Conservation (phyloP, 2,329 filamentous ascomycete species). For the Magnaporthiopsis incrustans region DNA sequence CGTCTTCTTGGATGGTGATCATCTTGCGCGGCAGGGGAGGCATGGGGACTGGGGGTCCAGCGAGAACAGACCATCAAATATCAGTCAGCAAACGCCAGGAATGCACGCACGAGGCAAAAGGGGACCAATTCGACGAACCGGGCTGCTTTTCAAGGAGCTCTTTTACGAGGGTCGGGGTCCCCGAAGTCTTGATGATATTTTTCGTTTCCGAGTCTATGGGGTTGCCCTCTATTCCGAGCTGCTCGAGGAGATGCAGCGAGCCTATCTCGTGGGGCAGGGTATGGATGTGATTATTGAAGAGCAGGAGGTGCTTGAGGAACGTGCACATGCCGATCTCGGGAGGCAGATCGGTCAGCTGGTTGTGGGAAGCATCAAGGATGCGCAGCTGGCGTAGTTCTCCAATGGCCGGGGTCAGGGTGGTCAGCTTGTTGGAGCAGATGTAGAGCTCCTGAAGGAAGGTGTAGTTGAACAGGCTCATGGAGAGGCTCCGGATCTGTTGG, state of each 20-base stretch:
- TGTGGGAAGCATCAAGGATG: slow-evolving; percentile 81
- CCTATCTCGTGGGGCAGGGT: slow-evolving; percentile 81
- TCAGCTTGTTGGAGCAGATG: slow-evolving; percentile 86
- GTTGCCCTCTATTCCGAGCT: slow-evolving; percentile 88
- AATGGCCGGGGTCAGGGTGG: slow-evolving; percentile 69
- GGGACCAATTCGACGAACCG: slow-evolving; percentile 47
- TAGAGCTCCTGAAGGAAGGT: slow-evolving; percentile 86
- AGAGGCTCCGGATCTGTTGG: slow-evolving; percentile 82
- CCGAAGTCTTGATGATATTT: slow-evolving; percentile 76
- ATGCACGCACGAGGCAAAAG: not conserved
- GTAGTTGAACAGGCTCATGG: slow-evolving; percentile 75
- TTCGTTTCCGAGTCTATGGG: slow-evolving; percentile 70
- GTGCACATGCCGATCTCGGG: slow-evolving; percentile 96
- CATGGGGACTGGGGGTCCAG: slow-evolving; percentile 53
- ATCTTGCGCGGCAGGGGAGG: slow-evolving; percentile 70
- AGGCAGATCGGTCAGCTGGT: slow-evolving; percentile 74
- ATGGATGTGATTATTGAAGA: slow-evolving; percentile 86
- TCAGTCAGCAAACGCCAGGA: not conserved
- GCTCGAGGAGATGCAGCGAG: slow-evolving; percentile 78
- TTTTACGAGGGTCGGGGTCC: slow-evolving; percentile 77
- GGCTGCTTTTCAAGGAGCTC: slow-evolving; percentile 77
- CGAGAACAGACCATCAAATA: not conserved
- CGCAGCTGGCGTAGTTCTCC: slow-evolving; percentile 74
- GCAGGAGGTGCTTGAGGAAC: slow-evolving; percentile 72
- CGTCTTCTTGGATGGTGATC: slow-evolving; percentile 67